Conservation (phyloP, 148 eudicot genomes). For the Polygonum aviculare region DNA sequence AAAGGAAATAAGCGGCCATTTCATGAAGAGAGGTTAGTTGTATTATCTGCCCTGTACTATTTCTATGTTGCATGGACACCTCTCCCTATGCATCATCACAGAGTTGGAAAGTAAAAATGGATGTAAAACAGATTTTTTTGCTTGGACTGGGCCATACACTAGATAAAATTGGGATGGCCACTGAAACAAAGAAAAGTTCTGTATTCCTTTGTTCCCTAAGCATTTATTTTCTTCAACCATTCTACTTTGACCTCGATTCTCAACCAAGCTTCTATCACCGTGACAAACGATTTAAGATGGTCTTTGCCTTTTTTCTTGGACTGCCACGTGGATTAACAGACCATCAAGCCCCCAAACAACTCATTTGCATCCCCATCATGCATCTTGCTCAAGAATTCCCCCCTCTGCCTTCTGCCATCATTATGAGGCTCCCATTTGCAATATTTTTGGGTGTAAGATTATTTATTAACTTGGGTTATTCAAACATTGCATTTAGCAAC, state of each 20-base stretch:
- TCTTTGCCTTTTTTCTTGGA: not conserved
- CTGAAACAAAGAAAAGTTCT: not conserved
- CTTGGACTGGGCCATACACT: not conserved
- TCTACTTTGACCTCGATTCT: not conserved
- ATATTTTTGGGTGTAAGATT: not conserved
- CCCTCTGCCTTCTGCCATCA: not conserved
- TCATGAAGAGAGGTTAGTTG: conserved; percentile 67
- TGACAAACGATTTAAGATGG: not conserved
- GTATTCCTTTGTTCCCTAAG: not conserved
- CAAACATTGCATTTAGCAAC: not conserved
- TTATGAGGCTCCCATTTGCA: not conserved
- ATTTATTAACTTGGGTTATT: not conserved
- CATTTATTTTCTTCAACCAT: not conserved
- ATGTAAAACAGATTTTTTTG: not conserved
- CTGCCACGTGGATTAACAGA: not conserved
- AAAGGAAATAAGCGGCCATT: conserved; percentile 81
- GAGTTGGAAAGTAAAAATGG: not conserved
- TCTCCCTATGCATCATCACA: not conserved
- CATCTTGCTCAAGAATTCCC: not conserved
- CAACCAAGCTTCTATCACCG: not conserved
- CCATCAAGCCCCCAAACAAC: not conserved
- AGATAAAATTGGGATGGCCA: not conserved
- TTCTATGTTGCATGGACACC: not conserved
- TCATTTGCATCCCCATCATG: not conserved
- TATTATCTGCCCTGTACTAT: not conserved